Conservation (phyloP, 352 stramenopile genomes). For the Phytopythium oedochilum region DNA sequence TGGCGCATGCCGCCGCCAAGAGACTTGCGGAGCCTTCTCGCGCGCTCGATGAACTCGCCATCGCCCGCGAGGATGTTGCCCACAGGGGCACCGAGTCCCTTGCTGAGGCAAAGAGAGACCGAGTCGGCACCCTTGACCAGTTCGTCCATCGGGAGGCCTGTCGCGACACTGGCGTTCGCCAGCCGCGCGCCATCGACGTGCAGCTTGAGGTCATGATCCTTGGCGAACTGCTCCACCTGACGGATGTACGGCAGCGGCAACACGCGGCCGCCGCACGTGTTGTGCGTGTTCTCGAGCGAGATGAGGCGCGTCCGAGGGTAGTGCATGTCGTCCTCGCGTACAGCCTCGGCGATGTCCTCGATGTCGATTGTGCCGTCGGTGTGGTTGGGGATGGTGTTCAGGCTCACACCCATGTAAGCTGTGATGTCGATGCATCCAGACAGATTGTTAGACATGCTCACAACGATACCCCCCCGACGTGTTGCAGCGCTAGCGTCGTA, state of each 20-base stretch:
- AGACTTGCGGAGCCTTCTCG: constrained; percentile 89
- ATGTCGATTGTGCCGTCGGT: constrained; percentile 68
- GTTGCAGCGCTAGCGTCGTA: constrained; percentile 5
- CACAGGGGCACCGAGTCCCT: constrained; percentile 89
- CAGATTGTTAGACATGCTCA: neutral
- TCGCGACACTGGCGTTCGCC: constrained; percentile 88
- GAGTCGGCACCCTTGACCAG: constrained; percentile 78
- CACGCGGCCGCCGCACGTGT: constrained; percentile 90
- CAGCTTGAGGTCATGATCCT: constrained; percentile 71
- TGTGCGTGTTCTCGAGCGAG: constrained; percentile 96
- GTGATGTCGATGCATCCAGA: neutral
- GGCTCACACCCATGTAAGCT: constrained; percentile 81
- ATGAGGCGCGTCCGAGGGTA: constrained; percentile 82
- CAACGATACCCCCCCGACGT: neutral
- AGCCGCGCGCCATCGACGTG: constrained; percentile 94
- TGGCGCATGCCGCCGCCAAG: constrained; percentile 95
- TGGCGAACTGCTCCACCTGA: constrained; percentile 43
- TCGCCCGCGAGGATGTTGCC: constrained; percentile 89
- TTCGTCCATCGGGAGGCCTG: constrained; percentile 41
- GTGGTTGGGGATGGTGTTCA: constrained; percentile 64
- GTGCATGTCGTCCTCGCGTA: constrained; percentile 55
- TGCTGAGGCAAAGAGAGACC: constrained; percentile 92
- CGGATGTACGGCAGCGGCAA: constrained; percentile 75
- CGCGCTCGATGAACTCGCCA: constrained; percentile 74
- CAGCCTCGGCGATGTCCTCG: constrained; percentile 56